These are phyloP conservation scores for Hypseocharis bilobata DNA, from an alignment of 441 rosid genomes.

Conservation along the genomic window DNA sequence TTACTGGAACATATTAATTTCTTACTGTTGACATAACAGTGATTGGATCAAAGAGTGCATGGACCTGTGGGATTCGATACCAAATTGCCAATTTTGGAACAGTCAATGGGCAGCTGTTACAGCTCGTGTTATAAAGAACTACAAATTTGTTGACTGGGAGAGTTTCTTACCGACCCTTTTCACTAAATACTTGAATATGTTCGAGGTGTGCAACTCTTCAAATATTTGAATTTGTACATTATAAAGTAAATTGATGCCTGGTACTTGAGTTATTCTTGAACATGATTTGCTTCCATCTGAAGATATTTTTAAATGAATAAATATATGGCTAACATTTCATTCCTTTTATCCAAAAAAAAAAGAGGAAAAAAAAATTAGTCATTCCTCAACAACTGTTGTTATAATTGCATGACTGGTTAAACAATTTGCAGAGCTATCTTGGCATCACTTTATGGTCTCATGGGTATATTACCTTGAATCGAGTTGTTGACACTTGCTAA, in stretches of 20 bases:
- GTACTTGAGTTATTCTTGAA: too few relatives aligned
- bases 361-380: too few relatives aligned
- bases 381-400: not conserved
- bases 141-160: constrained; percentile 73
- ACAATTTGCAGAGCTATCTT: not conserved
- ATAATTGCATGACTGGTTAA: not conserved
- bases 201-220: constrained; percentile 51
- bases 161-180: constrained; percentile 65
- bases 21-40: constrained; percentile 41
- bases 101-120: constrained; percentile 87
- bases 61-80: constrained; percentile 82
- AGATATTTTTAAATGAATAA: too few relatives aligned
- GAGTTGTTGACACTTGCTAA: not conserved
- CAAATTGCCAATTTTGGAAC: constrained; percentile 98
- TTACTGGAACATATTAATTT: constrained; percentile 15
- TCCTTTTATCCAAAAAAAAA: too few relatives aligned
- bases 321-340: too few relatives aligned
- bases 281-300: not conserved
- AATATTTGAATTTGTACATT: not conserved
- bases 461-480: not conserved
- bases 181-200: constrained; percentile 81
- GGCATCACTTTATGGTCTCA: not conserved
- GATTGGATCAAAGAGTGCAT: constrained; percentile 64
- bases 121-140: constrained; percentile 83
- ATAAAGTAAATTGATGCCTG: not conserved